Evolutionary conservation across 768 basidiomycete genomes (phyloP).

Genomic region (Xanthoconium purpureum): DNA sequence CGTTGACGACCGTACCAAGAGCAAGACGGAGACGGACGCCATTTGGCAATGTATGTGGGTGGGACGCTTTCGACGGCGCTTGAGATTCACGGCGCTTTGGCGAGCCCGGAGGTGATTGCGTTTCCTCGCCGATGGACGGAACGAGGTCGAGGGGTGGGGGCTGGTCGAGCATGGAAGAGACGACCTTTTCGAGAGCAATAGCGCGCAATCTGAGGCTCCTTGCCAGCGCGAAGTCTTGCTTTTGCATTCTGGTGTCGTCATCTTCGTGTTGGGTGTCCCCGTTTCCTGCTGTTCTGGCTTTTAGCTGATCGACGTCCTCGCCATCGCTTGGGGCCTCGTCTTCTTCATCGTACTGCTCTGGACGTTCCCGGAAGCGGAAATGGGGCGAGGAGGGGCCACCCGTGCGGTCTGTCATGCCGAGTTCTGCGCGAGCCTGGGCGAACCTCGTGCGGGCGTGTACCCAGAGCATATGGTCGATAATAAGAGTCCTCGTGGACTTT

Average conservation of each 20-base stretch:
- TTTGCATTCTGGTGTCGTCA: conserved; percentile 53
- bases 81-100: conserved; percentile 37
- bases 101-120: conserved; percentile 49
- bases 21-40: conserved; percentile 77
- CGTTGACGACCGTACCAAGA: conserved; percentile 74
- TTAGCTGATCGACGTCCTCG: conserved; percentile 45
- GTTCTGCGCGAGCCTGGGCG: conserved; percentile 79
- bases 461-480: conserved; percentile 87
- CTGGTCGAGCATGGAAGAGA: conserved; percentile 77
- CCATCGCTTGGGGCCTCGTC: conserved; percentile 65
- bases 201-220: conserved; percentile 65
- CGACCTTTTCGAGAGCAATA: conserved; percentile 80
- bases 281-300: conserved; percentile 51
- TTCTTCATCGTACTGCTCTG: conserved; percentile 76
- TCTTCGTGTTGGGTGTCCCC: conserved; percentile 50
- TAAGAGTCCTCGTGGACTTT: conserved; percentile 85
- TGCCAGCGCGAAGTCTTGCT: conserved; percentile 63
- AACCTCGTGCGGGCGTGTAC: conserved; percentile 78
- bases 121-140: conserved; percentile 46
- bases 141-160: conserved; percentile 62
- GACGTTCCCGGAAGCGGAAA: conserved; percentile 61
- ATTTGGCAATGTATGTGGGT: conserved; percentile 70
- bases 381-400: conserved; percentile 62
- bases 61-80: conserved; percentile 30
- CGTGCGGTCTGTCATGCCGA: conserved; percentile 81